These are phyloP conservation scores for Aspergillus kassunensis DNA, from an alignment of 495 filamentous ascomycete genomes.

Conservation along the genomic window DNA sequence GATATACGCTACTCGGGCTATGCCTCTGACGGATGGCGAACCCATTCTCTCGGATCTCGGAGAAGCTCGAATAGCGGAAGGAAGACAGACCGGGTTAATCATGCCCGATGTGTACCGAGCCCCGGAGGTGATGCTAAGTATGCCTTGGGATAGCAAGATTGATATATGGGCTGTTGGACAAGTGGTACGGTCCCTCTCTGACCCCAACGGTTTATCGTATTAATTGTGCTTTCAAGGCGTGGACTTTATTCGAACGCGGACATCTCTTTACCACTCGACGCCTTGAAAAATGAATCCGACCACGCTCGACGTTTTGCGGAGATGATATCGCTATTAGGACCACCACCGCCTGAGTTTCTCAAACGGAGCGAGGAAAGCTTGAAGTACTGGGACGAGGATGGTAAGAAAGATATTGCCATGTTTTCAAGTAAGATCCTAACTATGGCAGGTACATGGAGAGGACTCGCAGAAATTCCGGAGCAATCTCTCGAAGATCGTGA, in stretches of 20 bases:
- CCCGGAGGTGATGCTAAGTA: constrained; percentile 34
- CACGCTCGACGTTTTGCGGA: constrained; percentile 26
- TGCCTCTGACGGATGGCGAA: constrained; percentile 18
- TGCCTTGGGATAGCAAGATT: constrained; percentile 33
- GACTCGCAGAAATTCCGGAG: constrained; percentile 12
- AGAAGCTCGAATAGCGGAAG: constrained; percentile 18
- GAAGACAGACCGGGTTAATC: constrained; percentile 19
- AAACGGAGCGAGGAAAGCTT: constrained; percentile 21
- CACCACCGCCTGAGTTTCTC: constrained; percentile 29
- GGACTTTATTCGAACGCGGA: not conserved
- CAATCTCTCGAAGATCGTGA: constrained; percentile 20
- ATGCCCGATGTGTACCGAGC: constrained; percentile 38
- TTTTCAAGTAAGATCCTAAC: not conserved
- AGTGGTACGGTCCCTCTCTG: constrained; percentile 20
- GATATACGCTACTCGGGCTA: constrained; percentile 21
- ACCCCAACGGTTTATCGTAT: not conserved
- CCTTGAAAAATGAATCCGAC: constrained; percentile 25
- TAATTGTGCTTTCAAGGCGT: too few relatives aligned
- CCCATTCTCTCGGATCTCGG: constrained; percentile 27
- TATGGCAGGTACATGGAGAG: not conserved
- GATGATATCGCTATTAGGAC: constrained; percentile 30
- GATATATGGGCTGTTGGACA: constrained; percentile 41
- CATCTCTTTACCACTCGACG: constrained; percentile 34
- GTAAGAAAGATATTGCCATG: too few relatives aligned
- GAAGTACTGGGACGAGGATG: constrained; percentile 28